phyloP scores from a whole-genome alignment of 352 stramenopile genomes.

The Stramenopiles sp. region DNA sequence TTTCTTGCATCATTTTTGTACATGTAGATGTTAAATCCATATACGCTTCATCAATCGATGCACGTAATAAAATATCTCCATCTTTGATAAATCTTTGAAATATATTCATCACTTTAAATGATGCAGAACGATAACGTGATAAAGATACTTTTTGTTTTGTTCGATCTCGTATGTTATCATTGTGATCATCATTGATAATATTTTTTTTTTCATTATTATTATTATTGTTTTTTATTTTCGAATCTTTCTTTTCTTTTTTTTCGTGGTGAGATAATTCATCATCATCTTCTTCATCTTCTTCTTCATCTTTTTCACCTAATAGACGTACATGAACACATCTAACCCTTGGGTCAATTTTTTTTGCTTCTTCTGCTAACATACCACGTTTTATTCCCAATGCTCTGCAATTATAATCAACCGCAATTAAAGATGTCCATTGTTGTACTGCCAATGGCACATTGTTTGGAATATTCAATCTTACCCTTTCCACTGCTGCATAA shows the following conservation, averaged over 20 bases:
- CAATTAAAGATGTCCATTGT: slow-evolving; percentile 32
- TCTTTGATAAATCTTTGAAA: slow-evolving; percentile 9
- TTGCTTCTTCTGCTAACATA: slow-evolving; percentile 14
- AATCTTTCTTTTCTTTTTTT: too few species aligned
- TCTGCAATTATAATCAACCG: slow-evolving; percentile 14
- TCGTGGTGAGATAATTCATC: too few species aligned
- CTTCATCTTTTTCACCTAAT: not conserved
- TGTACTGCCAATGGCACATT: slow-evolving; percentile 44
- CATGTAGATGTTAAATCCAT: slow-evolving; percentile 12
- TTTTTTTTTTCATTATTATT: not conserved
- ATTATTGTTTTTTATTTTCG: not conserved
- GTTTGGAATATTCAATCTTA: slow-evolving; percentile 36
- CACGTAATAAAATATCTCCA: slow-evolving; percentile 9
- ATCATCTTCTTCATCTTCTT: too few species aligned
- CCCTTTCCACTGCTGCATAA: slow-evolving; percentile 55
- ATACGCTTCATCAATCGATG: slow-evolving; percentile 19
- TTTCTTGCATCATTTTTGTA: not conserved
- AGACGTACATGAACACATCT: slow-evolving; percentile 12
- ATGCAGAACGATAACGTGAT: slow-evolving; percentile 10
- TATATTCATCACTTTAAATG: slow-evolving; percentile 15
- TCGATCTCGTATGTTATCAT: not conserved
- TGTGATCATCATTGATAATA: not conserved
- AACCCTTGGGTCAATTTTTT: slow-evolving; percentile 10
- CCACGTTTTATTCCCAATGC: slow-evolving; percentile 9
- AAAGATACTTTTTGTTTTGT: slow-evolving; percentile 12